Evolutionary conservation across 192 early-diverging fungal genomes (phyloP).

Genomic region (Rhizoclosmatium sp.): DNA sequence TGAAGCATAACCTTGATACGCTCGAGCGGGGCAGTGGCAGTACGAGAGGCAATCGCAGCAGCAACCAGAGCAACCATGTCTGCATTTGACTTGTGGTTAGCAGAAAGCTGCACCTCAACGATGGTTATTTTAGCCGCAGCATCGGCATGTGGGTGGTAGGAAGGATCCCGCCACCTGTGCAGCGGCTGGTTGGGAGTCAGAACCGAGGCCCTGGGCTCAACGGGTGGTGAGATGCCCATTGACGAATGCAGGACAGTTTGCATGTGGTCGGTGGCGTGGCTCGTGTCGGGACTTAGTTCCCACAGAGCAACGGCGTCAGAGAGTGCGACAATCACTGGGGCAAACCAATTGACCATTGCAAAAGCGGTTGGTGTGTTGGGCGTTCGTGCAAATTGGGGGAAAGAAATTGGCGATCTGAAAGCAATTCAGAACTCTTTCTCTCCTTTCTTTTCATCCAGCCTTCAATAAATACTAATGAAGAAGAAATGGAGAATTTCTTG

Average conservation of each 20-base stretch:
- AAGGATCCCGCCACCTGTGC: constrained; percentile 4
- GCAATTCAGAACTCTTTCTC: too few species aligned
- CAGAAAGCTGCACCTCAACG: not conserved
- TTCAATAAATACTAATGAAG: too few species aligned
- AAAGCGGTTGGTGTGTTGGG: too few species aligned
- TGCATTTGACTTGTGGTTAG: not conserved
- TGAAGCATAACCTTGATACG: constrained; percentile 83
- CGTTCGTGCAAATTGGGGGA: too few species aligned
- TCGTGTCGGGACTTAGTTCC: constrained; percentile 26
- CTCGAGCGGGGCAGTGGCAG: constrained; percentile 88
- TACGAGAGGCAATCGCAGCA: constrained; percentile 87
- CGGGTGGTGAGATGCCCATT: not conserved
- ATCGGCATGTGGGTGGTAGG: not conserved
- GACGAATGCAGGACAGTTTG: constrained; percentile 27
- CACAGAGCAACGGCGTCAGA: constrained; percentile 19
- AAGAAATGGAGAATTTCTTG: too few species aligned
- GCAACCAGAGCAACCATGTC: constrained; percentile 74
- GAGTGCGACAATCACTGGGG: constrained; percentile 18
- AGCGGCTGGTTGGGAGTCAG: not conserved
- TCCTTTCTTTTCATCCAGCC: too few species aligned
- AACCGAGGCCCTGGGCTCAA: not conserved
- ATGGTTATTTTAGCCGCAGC: not conserved
- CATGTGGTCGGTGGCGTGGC: constrained; percentile 57
- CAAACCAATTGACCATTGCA: constrained; percentile 23
- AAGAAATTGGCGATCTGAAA: too few species aligned